These are phyloP conservation scores for Aphanomyces cochlioides DNA, from an alignment of 352 stramenopile genomes.

Conservation along the genomic window DNA sequence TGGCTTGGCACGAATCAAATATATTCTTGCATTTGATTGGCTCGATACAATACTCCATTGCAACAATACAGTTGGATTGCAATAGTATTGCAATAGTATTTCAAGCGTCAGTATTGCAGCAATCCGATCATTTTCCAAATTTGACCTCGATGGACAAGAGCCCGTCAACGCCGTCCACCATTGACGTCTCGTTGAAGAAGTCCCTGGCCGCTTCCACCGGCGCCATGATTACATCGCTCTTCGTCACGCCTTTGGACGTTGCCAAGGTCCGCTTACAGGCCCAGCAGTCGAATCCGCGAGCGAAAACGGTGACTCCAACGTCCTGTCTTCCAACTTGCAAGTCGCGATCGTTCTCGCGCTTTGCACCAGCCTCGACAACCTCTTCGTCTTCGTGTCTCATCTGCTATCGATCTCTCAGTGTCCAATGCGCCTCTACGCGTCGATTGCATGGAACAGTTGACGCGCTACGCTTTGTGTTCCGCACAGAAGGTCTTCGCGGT, in stretches of 20 bases:
- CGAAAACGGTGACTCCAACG: neutral
- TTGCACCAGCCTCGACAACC: neutral
- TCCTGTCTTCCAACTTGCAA: neutral
- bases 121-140: too few species aligned
- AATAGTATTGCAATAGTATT: too few species aligned
- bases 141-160: too few species aligned
- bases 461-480: constrained; percentile 73
- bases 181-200: constrained; percentile 52
- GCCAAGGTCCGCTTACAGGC: constrained; percentile 78
- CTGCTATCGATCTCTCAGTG: constrained; percentile 16
- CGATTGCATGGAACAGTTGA: constrained; percentile 55
- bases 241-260: constrained; percentile 79
- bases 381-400: neutral
- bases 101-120: too few species aligned
- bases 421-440: constrained; percentile 11
- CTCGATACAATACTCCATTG: too few species aligned
- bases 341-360: neutral
- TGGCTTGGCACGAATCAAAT: too few species aligned
- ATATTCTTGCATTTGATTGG: too few species aligned
- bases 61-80: too few species aligned
- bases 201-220: constrained; percentile 59
- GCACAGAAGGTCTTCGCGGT: constrained; percentile 62
- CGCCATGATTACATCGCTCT: constrained; percentile 74
- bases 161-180: neutral
- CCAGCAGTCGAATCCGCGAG: constrained; percentile 32